These are phyloP conservation scores for Lachnellula occidentalis DNA, from an alignment of 2,329 filamentous ascomycete genomes.

Conservation along the genomic window DNA sequence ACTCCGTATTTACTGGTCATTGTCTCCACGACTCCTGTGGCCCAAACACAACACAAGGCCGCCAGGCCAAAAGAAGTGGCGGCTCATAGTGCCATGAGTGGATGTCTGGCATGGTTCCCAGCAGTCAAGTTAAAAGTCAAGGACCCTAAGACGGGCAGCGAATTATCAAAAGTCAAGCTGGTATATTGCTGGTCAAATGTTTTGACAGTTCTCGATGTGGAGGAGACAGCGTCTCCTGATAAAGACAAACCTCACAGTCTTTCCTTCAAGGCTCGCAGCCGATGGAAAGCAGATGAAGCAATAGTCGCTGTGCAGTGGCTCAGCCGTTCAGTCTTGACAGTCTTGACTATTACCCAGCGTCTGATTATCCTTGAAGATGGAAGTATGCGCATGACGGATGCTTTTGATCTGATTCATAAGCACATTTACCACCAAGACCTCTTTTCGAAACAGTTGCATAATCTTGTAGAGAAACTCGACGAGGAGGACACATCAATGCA, in stretches of 20 bases:
- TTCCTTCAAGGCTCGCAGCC: slow-evolving; percentile 73
- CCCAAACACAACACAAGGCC: slow-evolving; percentile 93
- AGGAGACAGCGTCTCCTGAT: slow-evolving; percentile 62
- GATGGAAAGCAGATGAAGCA: slow-evolving; percentile 91
- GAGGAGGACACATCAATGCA: slow-evolving; percentile 87
- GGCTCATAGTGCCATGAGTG: slow-evolving; percentile 86
- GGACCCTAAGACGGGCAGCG: slow-evolving; percentile 59
- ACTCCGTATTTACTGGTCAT: slow-evolving; percentile 95
- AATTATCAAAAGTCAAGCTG: slow-evolving; percentile 75
- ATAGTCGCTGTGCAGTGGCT: slow-evolving; percentile 98
- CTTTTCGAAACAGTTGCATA: slow-evolving; percentile 81
- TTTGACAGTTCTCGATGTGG: slow-evolving; percentile 86
- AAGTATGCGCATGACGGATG: slow-evolving; percentile 85
- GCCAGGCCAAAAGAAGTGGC: slow-evolving; percentile 85
- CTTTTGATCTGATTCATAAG: slow-evolving; percentile 85
- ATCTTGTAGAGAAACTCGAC: slow-evolving; percentile 80
- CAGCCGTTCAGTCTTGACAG: slow-evolving; percentile 82
- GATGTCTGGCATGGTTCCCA: slow-evolving; percentile 94
- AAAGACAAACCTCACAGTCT: slow-evolving; percentile 74
- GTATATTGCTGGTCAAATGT: slow-evolving; percentile 99
- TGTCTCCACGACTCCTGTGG: slow-evolving; percentile 92
- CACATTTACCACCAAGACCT: slow-evolving; percentile 89
- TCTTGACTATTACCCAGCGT: slow-evolving; percentile 90
- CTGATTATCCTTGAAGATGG: slow-evolving; percentile 88
- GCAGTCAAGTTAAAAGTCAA: slow-evolving; percentile 83